Conservation (phyloP, 495 filamentous ascomycete genomes). For the Tuber borchii region DNA sequence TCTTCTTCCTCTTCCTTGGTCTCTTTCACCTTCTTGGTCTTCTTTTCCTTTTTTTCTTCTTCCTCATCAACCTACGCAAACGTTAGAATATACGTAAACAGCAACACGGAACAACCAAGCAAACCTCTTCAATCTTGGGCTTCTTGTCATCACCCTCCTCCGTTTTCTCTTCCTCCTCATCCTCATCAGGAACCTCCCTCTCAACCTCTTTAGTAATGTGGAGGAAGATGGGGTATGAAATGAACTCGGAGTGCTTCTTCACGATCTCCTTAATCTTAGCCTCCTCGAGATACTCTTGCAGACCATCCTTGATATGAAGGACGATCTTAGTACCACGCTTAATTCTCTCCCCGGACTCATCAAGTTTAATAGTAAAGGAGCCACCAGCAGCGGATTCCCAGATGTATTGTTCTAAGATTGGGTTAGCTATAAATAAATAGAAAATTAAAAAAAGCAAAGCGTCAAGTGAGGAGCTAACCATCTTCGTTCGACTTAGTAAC, state of each 20-base stretch:
- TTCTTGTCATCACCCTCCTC: constrained; percentile 66
- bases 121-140: constrained; percentile 71
- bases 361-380: constrained; percentile 87
- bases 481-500: constrained; percentile 99
- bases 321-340: constrained; percentile 96
- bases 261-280: constrained; percentile 99
- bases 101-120: neutral
- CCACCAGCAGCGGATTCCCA: constrained; percentile 98
- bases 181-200: constrained; percentile 96
- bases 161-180: constrained; percentile 65
- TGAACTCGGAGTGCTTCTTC: constrained; percentile 99
- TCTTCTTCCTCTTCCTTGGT: constrained; percentile 97
- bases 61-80: constrained; percentile 63
- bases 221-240: constrained; percentile 99
- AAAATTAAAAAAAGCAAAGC: neutral
- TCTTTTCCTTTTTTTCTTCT: constrained; percentile 80
- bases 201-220: constrained; percentile 98
- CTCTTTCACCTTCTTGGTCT: constrained; percentile 99
- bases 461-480: constrained; percentile 42
- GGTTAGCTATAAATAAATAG: constrained; percentile 8
- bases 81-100: constrained; percentile 46
- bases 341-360: constrained; percentile 83
- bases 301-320: constrained; percentile 98
- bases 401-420: constrained; percentile 71
- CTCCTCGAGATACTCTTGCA: constrained; percentile 96